Evolutionary conservation across 768 basidiomycete species (phyloP).

Genomic region (Boletus vermiculosoides): DNA sequence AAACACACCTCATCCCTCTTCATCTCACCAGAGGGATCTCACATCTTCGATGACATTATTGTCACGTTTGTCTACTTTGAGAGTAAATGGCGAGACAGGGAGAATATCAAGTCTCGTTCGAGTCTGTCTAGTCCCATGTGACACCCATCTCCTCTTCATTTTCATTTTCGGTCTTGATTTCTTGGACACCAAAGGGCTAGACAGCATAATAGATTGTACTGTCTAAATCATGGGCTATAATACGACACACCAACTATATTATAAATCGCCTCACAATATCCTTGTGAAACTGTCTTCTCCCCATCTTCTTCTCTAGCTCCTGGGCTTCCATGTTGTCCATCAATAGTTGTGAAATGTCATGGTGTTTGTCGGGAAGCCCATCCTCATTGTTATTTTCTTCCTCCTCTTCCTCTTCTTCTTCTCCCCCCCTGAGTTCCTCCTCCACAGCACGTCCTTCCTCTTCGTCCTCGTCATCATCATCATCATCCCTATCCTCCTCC

Average conservation of each 20-base stretch:
- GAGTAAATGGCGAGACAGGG: constrained; percentile 28
- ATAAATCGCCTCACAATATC: constrained; percentile 13
- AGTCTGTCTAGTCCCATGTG: constrained; percentile 3
- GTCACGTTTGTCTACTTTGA: constrained; percentile 39
- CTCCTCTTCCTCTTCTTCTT: no score
- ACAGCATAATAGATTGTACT: not conserved
- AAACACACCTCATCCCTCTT: constrained; percentile 24
- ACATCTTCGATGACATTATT: constrained; percentile 36
- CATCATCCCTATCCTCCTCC: not conserved
- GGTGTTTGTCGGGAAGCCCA: not conserved
- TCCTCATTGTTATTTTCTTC: not conserved
- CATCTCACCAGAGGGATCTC: constrained; percentile 28
- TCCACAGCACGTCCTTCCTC: constrained; percentile 16
- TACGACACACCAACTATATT: not conserved
- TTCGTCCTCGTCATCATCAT: no score
- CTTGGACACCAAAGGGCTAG: not conserved
- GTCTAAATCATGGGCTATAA: no score
- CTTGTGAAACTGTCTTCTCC: constrained; percentile 11
- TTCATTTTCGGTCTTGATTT: not conserved
- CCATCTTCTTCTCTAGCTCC: constrained; percentile 18
- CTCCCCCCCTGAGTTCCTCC: not conserved
- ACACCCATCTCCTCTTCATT: not conserved
- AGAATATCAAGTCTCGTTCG: constrained; percentile 12
- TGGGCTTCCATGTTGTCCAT: constrained; percentile 5
- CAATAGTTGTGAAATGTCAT: constrained; percentile 12